A percentile compares a stretch with the other conserved stretches of the same genome.
phyloP scores from a whole-genome alignment of 1,284 basidiomycete genomes.

The Athelia psychrophila region DNA sequence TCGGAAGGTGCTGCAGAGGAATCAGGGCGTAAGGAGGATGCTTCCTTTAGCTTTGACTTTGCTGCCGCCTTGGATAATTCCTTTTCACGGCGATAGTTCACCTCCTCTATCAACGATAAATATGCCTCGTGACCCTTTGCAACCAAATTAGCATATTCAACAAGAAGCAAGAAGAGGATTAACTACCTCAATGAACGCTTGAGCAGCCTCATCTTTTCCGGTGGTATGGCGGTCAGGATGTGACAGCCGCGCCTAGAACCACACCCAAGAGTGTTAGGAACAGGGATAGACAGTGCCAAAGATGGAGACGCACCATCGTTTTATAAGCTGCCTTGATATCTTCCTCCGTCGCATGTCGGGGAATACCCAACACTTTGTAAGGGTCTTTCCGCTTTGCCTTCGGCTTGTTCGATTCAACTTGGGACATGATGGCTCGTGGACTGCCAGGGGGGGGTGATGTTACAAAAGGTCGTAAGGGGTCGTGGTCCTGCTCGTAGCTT shows the following conservation, averaged over 20 bases:
- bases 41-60: neutral
- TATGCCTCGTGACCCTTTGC: neutral
- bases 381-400: neutral
- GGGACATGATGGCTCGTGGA: neutral
- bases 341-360: conserved; percentile 26
- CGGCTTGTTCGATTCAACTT: neutral
- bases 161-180: neutral
- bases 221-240: conserved; percentile 20
- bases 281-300: neutral
- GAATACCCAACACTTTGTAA: conserved; percentile 25
- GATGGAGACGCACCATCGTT: conserved; percentile 22
- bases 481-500: neutral
- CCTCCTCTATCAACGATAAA: neutral
- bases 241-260: conserved; percentile 28
- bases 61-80: neutral
- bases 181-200: conserved; percentile 27
- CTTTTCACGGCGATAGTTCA: neutral
- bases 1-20: neutral
- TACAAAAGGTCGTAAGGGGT: neutral
- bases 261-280: no score
- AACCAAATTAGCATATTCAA: neutral
- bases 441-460: neutral
- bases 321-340: conserved; percentile 30
- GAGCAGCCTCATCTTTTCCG: conserved; percentile 29
- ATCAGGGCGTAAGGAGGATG: neutral